phyloP scores from a whole-genome alignment of 2,329 filamentous ascomycete species.

The Neofusicoccum kwambonambiense region DNA sequence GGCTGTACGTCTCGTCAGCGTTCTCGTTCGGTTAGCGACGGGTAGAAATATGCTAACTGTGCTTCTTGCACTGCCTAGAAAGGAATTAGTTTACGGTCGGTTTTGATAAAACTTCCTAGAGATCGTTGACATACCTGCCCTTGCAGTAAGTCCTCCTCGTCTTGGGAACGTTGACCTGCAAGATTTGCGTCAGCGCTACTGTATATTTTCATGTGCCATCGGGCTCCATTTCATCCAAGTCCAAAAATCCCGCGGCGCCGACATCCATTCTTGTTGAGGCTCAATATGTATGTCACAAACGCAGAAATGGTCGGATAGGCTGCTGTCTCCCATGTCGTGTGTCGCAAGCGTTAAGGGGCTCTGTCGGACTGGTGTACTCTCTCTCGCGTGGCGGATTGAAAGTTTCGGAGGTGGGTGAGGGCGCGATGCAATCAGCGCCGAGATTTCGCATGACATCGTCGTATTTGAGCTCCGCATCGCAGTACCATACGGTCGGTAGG shows the following conservation, averaged over 20 bases:
- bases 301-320: neutral
- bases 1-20: slow-evolving; percentile 27
- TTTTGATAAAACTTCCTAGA: slow-evolving; percentile 22
- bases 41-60: slow-evolving; percentile 32
- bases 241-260: neutral
- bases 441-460: neutral
- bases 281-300: neutral
- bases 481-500: neutral
- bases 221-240: neutral
- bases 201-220: neutral
- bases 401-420: neutral
- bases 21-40: no score
- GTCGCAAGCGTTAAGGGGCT: no score
- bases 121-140: slow-evolving; percentile 81
- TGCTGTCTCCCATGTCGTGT: neutral
- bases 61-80: slow-evolving; percentile 72
- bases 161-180: slow-evolving; percentile 95
- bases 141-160: slow-evolving; percentile 98
- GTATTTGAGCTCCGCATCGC: neutral
- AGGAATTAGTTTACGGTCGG: no score
- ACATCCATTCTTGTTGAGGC: neutral
- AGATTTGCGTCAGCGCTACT: slow-evolving; percentile 1
- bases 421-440: neutral
- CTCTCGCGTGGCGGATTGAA: neutral
- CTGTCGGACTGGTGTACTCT: neutral